These are phyloP conservation scores for Hypoxylon lienhwacheense DNA, from an alignment of 495 filamentous ascomycete species.

Conservation along the genomic window DNA sequence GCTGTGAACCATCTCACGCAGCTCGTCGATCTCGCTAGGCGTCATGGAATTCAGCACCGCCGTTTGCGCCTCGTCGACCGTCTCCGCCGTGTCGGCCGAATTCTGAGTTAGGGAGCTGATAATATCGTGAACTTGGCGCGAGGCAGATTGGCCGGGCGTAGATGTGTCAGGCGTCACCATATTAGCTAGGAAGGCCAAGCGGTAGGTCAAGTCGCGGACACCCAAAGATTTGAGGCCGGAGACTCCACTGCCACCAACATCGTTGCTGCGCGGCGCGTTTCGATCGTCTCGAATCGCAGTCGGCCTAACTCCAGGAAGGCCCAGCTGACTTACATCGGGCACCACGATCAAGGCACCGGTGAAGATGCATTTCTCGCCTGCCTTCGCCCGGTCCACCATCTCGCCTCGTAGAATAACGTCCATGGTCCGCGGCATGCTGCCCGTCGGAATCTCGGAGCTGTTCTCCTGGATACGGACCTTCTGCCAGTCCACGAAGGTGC, in stretches of 20 bases:
- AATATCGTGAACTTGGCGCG: constrained; percentile 62
- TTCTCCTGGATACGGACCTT: constrained; percentile 98
- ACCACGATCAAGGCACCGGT: constrained; percentile 95
- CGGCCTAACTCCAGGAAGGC: constrained; percentile 81
- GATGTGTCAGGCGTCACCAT: constrained; percentile 94
- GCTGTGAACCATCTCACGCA: constrained; percentile 89
- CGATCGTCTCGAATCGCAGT: constrained; percentile 84
- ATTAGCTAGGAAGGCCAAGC: constrained; percentile 94
- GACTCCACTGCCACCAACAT: constrained; percentile 80
- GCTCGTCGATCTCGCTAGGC: constrained; percentile 81
- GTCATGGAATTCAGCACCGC: constrained; percentile 83
- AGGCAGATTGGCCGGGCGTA: constrained; percentile 60
- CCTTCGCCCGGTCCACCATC: constrained; percentile 95
- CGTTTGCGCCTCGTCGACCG: constrained; percentile 83
- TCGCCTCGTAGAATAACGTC: constrained; percentile 97
- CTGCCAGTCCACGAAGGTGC: constrained; percentile 98
- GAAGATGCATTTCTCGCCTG: constrained; percentile 97
- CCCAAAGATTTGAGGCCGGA: constrained; percentile 88
- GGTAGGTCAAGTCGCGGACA: constrained; percentile 93
- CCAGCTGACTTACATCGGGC: constrained; percentile 93
- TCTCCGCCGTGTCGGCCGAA: constrained; percentile 60
- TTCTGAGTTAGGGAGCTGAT: constrained; percentile 78
- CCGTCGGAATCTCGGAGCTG: constrained; percentile 95
- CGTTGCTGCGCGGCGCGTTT: constrained; percentile 69
- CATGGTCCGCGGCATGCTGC: constrained; percentile 98